These are phyloP conservation scores for Colletotrichum spaethianum DNA, from an alignment of 2,329 filamentous ascomycete species.

Conservation along the genomic window DNA sequence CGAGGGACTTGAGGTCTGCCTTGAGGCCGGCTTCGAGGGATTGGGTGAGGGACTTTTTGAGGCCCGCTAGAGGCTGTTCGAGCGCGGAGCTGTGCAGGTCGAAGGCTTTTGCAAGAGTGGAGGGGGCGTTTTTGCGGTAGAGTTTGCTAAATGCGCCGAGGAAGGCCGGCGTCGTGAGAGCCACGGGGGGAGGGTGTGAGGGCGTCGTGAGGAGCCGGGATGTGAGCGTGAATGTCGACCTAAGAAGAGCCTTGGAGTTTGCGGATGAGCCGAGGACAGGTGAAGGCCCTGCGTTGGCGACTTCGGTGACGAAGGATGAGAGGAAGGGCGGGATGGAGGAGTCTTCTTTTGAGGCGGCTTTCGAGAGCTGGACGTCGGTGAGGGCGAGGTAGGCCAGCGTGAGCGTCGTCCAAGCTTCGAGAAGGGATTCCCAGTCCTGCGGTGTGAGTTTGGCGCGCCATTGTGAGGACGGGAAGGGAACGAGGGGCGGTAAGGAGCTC, in stretches of 20 bases:
- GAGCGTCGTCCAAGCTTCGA: constrained; percentile 83
- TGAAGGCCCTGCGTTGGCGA: constrained; percentile 54
- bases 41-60: constrained; percentile 75
- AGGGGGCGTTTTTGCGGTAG: constrained; percentile 75
- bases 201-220: constrained; percentile 66
- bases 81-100: constrained; percentile 62
- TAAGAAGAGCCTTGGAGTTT: constrained; percentile 66
- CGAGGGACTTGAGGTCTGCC: constrained; percentile 68
- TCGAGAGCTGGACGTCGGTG: constrained; percentile 67
- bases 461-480: constrained; percentile 79
- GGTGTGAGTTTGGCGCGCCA: constrained; percentile 77
- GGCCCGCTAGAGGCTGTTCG: constrained; percentile 68
- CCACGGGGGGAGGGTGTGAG: constrained; percentile 56
- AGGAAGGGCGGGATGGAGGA: constrained; percentile 74
- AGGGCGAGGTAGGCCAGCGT: constrained; percentile 75
- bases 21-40: constrained; percentile 74
- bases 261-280: constrained; percentile 52
- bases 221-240: constrained; percentile 74
- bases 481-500: constrained; percentile 76
- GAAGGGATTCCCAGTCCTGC: constrained; percentile 82
- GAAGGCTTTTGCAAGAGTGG: constrained; percentile 63
- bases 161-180: constrained; percentile 75
- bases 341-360: constrained; percentile 66
- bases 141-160: constrained; percentile 77
- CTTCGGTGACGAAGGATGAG: constrained; percentile 74